Evolutionary conservation across 805 yeast species (phyloP), one percentile per base, ranked within the genome.

Genomic region (Suhomyces faveliae): DNA sequence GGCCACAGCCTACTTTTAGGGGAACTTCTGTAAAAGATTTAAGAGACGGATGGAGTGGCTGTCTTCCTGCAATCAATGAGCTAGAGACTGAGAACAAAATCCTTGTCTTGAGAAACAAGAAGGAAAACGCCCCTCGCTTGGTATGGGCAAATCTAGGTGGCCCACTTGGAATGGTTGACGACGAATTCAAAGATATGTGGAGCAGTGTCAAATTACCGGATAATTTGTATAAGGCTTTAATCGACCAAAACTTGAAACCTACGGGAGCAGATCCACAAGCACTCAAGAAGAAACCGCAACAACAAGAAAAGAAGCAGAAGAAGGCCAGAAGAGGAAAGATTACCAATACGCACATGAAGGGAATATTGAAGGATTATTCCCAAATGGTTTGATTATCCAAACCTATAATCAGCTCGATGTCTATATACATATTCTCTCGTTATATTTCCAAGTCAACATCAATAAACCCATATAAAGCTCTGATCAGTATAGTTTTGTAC

Each of bases 191-290:
- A 37, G 77, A 73, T 38, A 80, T 86, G 78, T 94, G 99, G 99
- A 77, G 78, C 49, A 71, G 72, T 30, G 85, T 89, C 13, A 83
- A 83, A 58, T 76, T 92, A 25, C 99, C 99, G 2, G 85, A 87
- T 45, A 95, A 85, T 47, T 74, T 94, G 51, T 96, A 96, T 21
- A 81, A 84, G 47, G 81, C 82, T 48, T 76, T 94, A 52, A 79
- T 85, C 50, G 88, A 83, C 50, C 83, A 87, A 50, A 92, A 96
- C n/a, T 78, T 94, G 65, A 94, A 90, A 66, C 99, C 99, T 8
- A 92, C 98, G 0, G 87, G 94, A 61, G 94, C 90, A n/a, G 99
- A 94, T 63, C 98, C 99, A n/a, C 88, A 90, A 37, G 80, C 87
- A n/a, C 70, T 90, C 50, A 88, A 85, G 67, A 85, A 83, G 62